Base-by-base conservation (phyloP, 2,329 filamentous ascomycete species). In the Colletotrichum shisoi region DNA sequence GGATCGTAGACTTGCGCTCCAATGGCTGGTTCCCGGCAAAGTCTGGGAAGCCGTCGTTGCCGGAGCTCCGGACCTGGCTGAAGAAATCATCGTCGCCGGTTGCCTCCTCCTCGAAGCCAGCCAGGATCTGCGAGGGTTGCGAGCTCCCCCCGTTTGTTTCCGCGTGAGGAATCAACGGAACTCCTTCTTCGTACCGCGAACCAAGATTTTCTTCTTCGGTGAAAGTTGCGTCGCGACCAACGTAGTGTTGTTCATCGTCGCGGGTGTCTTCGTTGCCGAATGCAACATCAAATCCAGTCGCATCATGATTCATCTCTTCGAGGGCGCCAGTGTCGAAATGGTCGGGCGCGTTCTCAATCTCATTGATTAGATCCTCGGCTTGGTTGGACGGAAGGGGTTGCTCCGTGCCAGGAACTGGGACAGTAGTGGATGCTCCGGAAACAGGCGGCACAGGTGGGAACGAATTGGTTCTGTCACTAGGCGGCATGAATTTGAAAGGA, bases 1-100 rank as follows among this genome's bases (percentile, higher is more conserved):
- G 87, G 72, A 84, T 83, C 0, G 90, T 93, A 21, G 88, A 90
- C 75, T 92, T 92, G 63, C 90, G 84, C 70, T 88, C 83, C n/a
- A 92, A 71, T 1, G 76, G 45, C 72, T 74, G 48, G 73, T 75
- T 49, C 71, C 68, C 4, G 69, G 71, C 45, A 72, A 70, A 17
- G 75, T 71, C n/a, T 27, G 69, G 44, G 13, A 70, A 71, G 4
- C 71, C 72, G 3, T 73, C 71, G n/a, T 71, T 63, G n/a, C 73
- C 72, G 11, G 77, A 69, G 12, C 71, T 71, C 52, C 80, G 77
- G 71, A 85, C 77, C 61, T 87, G 82, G 53, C 78, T 80, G 73
- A 91, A 92, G 71, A 92, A 92, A 69, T 88, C 87, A 63, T 85
- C 85, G 1, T 81, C 82, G 9, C 83, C 84, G 37, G 81, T 82